Evolutionary conservation across 805 yeast species (phyloP).

Genomic region (Wickerhamomyces tratensis): DNA sequence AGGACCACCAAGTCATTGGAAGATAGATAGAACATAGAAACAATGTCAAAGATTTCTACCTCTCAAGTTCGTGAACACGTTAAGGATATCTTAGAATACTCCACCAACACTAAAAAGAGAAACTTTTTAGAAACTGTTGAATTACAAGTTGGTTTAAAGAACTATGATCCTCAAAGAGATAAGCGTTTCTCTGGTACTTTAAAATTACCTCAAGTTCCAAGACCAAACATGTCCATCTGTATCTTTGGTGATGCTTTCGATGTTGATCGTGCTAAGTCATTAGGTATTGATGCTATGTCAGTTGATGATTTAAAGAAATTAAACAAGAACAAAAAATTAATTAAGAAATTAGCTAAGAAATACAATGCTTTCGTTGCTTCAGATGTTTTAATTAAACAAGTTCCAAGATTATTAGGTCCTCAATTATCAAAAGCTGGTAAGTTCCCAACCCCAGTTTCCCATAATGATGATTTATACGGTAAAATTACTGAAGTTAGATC

Average conservation of each 20-base stretch:
- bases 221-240: conserved; percentile 99
- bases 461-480: conserved; percentile 93
- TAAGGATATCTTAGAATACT: conserved; percentile 79
- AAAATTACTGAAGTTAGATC: conserved; percentile 97
- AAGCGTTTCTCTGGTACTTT: conserved; percentile 99
- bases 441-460: conserved; percentile 99
- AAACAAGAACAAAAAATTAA: conserved; percentile 99
- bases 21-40: conserved; percentile 41
- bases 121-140: conserved; percentile 99
- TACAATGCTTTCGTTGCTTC: conserved; percentile 99
- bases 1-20: conserved; percentile 61
- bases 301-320: conserved; percentile 99
- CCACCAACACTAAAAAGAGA: conserved; percentile 97
- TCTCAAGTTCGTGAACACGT: conserved; percentile 96
- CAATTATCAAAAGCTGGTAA: conserved; percentile 99
- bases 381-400: conserved; percentile 98
- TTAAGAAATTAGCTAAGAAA: conserved; percentile 99
- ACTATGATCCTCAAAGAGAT: conserved; percentile 99
- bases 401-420: conserved; percentile 99
- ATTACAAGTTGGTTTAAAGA: conserved; percentile 98
- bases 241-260: conserved; percentile 99
- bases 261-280: conserved; percentile 99
- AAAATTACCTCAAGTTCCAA: conserved; percentile 97
- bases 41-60: conserved; percentile 82
- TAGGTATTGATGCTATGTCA: conserved; percentile 99